Conservation (phyloP, 352 stramenopile species). For the Phytopythium kandeliae region DNA sequence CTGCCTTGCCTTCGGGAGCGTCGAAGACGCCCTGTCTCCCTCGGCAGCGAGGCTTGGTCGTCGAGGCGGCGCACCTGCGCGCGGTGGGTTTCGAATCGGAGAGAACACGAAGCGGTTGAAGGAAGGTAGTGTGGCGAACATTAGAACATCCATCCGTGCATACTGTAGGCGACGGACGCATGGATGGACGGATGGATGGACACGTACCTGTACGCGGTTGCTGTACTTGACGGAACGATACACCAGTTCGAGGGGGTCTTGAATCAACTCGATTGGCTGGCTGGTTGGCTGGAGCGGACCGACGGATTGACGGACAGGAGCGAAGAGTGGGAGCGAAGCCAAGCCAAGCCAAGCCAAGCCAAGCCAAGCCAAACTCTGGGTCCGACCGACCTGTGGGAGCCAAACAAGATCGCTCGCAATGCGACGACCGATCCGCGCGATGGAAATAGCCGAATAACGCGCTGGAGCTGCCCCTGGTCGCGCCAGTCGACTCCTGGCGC, state of each 20-base stretch:
- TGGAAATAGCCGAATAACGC: no score
- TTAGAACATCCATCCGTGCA: no score
- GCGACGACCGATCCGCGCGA: neutral
- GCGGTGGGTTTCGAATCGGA: neutral
- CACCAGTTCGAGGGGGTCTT: no score
- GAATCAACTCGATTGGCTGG: no score
- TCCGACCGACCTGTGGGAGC: neutral
- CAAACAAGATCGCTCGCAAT: slow-evolving; percentile 2
- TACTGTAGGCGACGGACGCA: neutral
- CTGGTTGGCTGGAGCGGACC: no score
- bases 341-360: no score
- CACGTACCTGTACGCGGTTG: no score
- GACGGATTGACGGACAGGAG: neutral
- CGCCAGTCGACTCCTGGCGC: no score
- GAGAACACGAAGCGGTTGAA: neutral
- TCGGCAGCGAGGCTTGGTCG: no score
- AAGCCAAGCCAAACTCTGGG: no score
- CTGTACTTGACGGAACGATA: neutral
- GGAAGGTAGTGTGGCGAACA: neutral
- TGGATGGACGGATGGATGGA: no score
- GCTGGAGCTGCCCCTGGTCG: no score
- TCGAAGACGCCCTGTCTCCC: neutral
- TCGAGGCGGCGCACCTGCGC: neutral
- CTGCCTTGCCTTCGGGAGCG: neutral
- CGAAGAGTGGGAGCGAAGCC: neutral